Evolutionary conservation across 2,329 filamentous ascomycete species (phyloP), one percentile per base, ranked within the genome.

Genomic region (Fusarium pseudograminearum): DNA sequence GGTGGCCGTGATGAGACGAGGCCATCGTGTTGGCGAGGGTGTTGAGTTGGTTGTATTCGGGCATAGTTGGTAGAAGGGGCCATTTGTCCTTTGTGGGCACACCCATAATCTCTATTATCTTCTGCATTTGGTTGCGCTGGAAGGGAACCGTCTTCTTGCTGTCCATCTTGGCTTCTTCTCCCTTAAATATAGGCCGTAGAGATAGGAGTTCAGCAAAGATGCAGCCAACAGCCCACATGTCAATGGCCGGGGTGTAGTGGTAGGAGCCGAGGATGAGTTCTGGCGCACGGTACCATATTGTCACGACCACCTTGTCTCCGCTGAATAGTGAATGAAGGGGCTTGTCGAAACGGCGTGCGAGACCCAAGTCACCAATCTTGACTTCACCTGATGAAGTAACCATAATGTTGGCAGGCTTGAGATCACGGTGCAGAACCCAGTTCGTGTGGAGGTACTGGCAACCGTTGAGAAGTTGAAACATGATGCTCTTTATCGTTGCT

Each of bases 381-480:
- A 99, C 94, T 69, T 93, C 92, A 14, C 96, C 96, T 7, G 84
- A 83, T 9, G 93, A 96, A 2, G 94, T 98, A 48, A 99, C 95
- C 90, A 99, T 97, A 81, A 99, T 99, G 79, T 99, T 99, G 72
- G 96, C 96, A 5, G 96, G 96, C 78, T 99, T 99, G 53, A 99
- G 85, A 80, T 99, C 96, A 46, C 96, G 93, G 79, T 99, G 96
- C 63, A 99, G 87, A 38, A 99, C 93, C 96, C 96, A 99, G 79
- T 97, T 98, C 66, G 90, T 91, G 79, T 99, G 96, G 3, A 99
- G 87, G 77, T 99, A 99, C 72, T 97, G 91, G 64, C 97, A 90
- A 18, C 96, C 96, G 76, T 98, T 97, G 67, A 99, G 87, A 6
- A 99, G 89, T 82, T 99, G 96, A 78, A 95, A 97, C 84, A 99